Evolutionary conservation across 306 rosid genomes (phyloP).

Genomic region (Lagenaria siceraria): DNA sequence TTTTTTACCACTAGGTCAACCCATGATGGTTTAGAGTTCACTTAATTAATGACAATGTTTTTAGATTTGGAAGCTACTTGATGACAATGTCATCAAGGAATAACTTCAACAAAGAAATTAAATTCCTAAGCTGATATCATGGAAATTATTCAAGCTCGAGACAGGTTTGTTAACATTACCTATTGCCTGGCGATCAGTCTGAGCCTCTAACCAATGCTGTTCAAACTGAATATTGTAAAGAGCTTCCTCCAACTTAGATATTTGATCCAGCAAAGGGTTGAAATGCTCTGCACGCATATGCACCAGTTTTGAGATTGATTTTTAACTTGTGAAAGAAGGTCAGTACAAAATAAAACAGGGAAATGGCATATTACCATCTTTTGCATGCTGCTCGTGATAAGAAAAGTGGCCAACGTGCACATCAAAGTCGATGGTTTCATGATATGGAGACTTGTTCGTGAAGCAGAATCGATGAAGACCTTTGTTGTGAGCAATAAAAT

Average conservation of each 20-base stretch:
- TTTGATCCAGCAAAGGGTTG: conserved; percentile 70
- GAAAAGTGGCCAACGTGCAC: conserved; percentile 72
- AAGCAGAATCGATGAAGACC: conserved; percentile 71
- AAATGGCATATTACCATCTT: conserved; percentile 57
- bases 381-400: conserved; percentile 68
- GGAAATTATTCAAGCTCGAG: not conserved
- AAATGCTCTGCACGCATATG: conserved; percentile 63
- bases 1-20: no score
- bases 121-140: not conserved
- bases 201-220: conserved; percentile 96
- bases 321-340: not conserved
- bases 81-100: not conserved
- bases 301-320: conserved; percentile 8
- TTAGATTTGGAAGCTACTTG: not conserved
- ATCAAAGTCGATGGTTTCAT: conserved; percentile 73
- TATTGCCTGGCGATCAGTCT: conserved; percentile 83
- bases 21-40: no score
- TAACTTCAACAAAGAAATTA: not conserved
- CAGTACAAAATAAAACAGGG: not conserved
- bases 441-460: conserved; percentile 67
- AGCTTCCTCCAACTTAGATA: conserved; percentile 85
- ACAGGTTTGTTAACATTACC: conserved; percentile 29
- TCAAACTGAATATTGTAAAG: conserved; percentile 81
- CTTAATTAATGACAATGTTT: not conserved
- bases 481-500: conserved; percentile 29